Percentiles rank a stretch among this genome's conserved stretches.
Evolutionary conservation across 768 basidiomycete species (phyloP).

Genomic region (Fomitopsis serialis): DNA sequence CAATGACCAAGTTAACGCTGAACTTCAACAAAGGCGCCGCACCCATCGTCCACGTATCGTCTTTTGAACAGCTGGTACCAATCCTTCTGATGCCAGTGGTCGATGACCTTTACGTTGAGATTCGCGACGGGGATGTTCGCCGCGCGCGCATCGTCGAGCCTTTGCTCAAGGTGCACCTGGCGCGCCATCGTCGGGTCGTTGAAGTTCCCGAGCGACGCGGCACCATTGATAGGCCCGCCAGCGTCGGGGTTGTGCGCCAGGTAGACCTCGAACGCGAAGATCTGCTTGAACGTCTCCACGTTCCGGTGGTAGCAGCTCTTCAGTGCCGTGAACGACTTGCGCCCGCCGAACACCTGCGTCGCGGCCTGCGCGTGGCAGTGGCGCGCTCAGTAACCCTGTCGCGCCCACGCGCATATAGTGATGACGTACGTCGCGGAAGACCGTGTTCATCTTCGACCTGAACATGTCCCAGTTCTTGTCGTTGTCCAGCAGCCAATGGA

Average conservation of each 20-base stretch:
- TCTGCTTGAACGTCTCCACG: slow-evolving; percentile 80
- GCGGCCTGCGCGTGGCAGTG: slow-evolving; percentile 48
- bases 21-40: not conserved
- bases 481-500: slow-evolving; percentile 73
- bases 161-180: slow-evolving; percentile 66
- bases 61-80: slow-evolving; percentile 74
- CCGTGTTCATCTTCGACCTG: slow-evolving; percentile 76
- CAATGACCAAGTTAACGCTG: not conserved
- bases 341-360: slow-evolving; percentile 60
- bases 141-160: slow-evolving; percentile 60
- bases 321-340: slow-evolving; percentile 79
- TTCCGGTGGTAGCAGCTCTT: slow-evolving; percentile 86
- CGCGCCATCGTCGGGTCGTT: slow-evolving; percentile 46
- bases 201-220: slow-evolving; percentile 1
- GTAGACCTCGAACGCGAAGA: slow-evolving; percentile 64
- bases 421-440: slow-evolving; percentile 61
- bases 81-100: slow-evolving; percentile 73
- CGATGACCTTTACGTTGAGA: slow-evolving; percentile 66
- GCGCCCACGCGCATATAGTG: too few relatives aligned
- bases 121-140: slow-evolving; percentile 68
- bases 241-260: slow-evolving; percentile 24
- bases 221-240: not conserved
- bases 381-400: too few relatives aligned
- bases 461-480: slow-evolving; percentile 79
- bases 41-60: slow-evolving; percentile 35